Percentiles rank a stretch among this genome's conserved stretches.
Conservation (phyloP, 2,329 filamentous ascomycete genomes). For the Nigrospora osmanthi region DNA sequence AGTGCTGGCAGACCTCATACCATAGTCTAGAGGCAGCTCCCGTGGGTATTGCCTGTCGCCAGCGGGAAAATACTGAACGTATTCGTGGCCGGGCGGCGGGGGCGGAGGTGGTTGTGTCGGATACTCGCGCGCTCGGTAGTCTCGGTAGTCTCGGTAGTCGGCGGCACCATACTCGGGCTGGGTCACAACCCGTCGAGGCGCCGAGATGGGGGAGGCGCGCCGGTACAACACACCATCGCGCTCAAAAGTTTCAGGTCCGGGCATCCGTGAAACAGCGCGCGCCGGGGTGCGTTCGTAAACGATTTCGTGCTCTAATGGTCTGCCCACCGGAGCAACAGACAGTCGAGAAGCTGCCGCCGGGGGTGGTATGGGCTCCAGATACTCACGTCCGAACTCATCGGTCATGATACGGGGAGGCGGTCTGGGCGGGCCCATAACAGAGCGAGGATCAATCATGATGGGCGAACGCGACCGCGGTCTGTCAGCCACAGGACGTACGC, state of each 20-base stretch:
- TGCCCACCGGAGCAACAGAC: slow-evolving; percentile 39
- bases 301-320: slow-evolving; percentile 41
- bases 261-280: slow-evolving; percentile 42
- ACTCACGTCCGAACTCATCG: slow-evolving; percentile 78
- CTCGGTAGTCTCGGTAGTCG: slow-evolving; percentile 45
- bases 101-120: slow-evolving; percentile 39
- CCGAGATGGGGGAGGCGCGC: slow-evolving; percentile 39
- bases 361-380: slow-evolving; percentile 47
- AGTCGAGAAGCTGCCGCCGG: slow-evolving; percentile 32
- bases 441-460: slow-evolving; percentile 32
- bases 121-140: slow-evolving; percentile 51
- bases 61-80: slow-evolving; percentile 37
- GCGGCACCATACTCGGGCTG: slow-evolving; percentile 50
- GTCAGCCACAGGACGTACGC: slow-evolving; percentile 39
- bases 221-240: slow-evolving; percentile 44
- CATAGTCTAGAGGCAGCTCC: slow-evolving; percentile 43
- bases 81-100: slow-evolving; percentile 32
- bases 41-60: slow-evolving; percentile 33
- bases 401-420: slow-evolving; percentile 63
- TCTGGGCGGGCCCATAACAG: slow-evolving; percentile 43
- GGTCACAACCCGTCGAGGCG: slow-evolving; percentile 51
- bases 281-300: slow-evolving; percentile 58
- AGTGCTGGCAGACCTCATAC: slow-evolving; percentile 48
- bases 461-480: slow-evolving; percentile 41
- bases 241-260: slow-evolving; percentile 36